phyloP scores from a whole-genome alignment of 176 grass and related monocot species.

The bread wheat (Triticum aestivum) region IWGSC_CS_RefSeq_v2.1 NC_057799.1:387026040-387026539 shows the following conservation, averaged over 20 bases:
- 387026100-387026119: slow-evolving; percentile 67
- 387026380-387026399: not conserved
- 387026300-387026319: slow-evolving; percentile 83
- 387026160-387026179: slow-evolving; percentile 54
- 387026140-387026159: slow-evolving; percentile 56
- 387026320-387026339: slow-evolving; percentile 78
- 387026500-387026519: slow-evolving; percentile 84
- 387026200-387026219: slow-evolving; percentile 62
- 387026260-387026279: slow-evolving; percentile 90
- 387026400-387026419: not conserved
- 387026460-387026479: slow-evolving; percentile 67
- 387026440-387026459: slow-evolving; percentile 18
- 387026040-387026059: slow-evolving; percentile 14
- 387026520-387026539: slow-evolving; percentile 69
- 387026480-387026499: slow-evolving; percentile 95
- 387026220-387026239: slow-evolving; percentile 57
- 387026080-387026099: slow-evolving; percentile 63
- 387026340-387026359: slow-evolving; percentile 56
- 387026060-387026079: slow-evolving; percentile 28
- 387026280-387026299: slow-evolving; percentile 80
- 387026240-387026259: slow-evolving; percentile 43
- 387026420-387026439: slow-evolving; percentile 4
- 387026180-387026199: slow-evolving; percentile 76
- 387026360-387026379: not conserved
- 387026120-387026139: slow-evolving; percentile 83